phyloP scores from a whole-genome alignment of 805 yeast species.

The Aciculoconidium aculeatum region DNA sequence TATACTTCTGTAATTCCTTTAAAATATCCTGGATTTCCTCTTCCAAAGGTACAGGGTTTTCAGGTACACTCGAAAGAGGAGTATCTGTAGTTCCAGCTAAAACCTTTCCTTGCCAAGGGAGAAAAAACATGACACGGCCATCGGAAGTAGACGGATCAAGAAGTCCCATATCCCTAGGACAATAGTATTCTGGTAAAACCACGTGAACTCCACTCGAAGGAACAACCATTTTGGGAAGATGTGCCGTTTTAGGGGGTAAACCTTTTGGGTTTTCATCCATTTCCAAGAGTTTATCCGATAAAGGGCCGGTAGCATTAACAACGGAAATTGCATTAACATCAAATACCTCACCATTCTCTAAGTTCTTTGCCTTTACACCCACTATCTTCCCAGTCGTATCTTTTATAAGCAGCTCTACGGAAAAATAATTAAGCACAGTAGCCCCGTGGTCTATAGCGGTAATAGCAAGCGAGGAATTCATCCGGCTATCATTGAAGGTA shows the following conservation, averaged over 20 bases:
- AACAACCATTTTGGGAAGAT: slow-evolving; percentile 74
- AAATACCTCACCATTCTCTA: slow-evolving; percentile 59
- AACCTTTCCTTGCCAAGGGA: slow-evolving; percentile 97
- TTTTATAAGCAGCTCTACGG: slow-evolving; percentile 71
- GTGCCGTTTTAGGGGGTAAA: slow-evolving; percentile 47
- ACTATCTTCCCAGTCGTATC: slow-evolving; percentile 51
- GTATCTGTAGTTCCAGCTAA: slow-evolving; percentile 96
- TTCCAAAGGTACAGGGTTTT: slow-evolving; percentile 78
- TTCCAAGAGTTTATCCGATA: slow-evolving; percentile 75
- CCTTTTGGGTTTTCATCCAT: slow-evolving; percentile 76
- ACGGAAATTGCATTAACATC: slow-evolving; percentile 65
- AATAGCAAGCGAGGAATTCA: slow-evolving; percentile 79
- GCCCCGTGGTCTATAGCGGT: slow-evolving; percentile 88
- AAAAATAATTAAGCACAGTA: slow-evolving; percentile 80
- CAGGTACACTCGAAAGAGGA: slow-evolving; percentile 66
- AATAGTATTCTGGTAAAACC: slow-evolving; percentile 85
- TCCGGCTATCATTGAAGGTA: slow-evolving; percentile 85
- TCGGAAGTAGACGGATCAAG: slow-evolving; percentile 90
- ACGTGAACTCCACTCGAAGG: slow-evolving; percentile 94
- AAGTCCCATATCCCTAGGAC: slow-evolving; percentile 82
- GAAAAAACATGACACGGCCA: slow-evolving; percentile 93
- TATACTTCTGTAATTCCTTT: slow-evolving; percentile 82
- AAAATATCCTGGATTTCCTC: slow-evolving; percentile 84
- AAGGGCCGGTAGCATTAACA: slow-evolving; percentile 94
- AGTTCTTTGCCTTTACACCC: slow-evolving; percentile 75